Evolutionary conservation across 2,329 filamentous ascomycete species (phyloP), one percentile per base, ranked within the genome.

Genomic region (Calonectria crousiana): DNA sequence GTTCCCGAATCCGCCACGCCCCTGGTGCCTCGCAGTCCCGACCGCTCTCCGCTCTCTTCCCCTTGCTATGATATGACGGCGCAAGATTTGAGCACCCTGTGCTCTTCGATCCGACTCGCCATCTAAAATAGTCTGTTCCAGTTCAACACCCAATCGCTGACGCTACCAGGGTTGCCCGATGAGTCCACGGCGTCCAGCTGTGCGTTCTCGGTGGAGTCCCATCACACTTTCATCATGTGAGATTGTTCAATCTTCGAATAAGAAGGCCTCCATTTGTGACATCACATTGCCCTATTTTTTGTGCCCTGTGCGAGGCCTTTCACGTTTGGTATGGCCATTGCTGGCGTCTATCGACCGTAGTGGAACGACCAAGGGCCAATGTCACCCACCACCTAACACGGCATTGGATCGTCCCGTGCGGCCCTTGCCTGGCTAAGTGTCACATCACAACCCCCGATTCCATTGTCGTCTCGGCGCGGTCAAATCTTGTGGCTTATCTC

Each of bases 1-100:
- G 70, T 68, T 72, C 70, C 70, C 68, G 70, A 68, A 68, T 53
- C 70, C 70, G 53, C 70, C 70, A 70, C 68, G 62, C 69, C 56
- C 56, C 36, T 49, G 11, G 34, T 67, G 34, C 34, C 23, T 66
- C 32, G 16, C 47, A 34, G 23, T n/a, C 52, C 47, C 38, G 26
- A n/a, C 36, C 28, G 47, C n/a, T 68, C 41, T 23, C 67, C 20
- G 51, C 41, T 20, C 68, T 11, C 58, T 47, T 58, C 28, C 47
- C 62, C 58, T 66, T 67, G 53, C 49, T 51, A 4, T 41, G 56
- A 62, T 36, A 62, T 62, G 56, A 62, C 56, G 41, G 23, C 38
- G 26, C 51, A 6, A 32, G 36, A 23, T 30, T 64, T 16, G 51
- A 10, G 38, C 23, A 30, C 34, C 65, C 34, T 18, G 32, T 34